Base-by-base conservation (phyloP, 2,329 filamentous ascomycete species). In the Penicillium concentricum region DNA sequence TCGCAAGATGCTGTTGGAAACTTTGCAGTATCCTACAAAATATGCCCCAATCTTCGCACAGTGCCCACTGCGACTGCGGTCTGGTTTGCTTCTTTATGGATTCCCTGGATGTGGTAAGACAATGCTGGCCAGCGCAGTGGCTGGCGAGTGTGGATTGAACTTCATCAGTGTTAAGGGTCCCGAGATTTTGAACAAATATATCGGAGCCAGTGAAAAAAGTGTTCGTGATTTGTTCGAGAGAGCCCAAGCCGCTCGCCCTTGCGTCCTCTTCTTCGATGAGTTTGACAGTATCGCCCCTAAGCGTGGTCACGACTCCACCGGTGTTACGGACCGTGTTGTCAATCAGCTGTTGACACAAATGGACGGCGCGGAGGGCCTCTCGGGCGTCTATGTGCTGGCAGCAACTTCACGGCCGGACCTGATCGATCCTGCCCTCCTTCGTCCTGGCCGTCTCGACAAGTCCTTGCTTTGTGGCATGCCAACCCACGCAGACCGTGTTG, bases 151-250 rank as follows among this genome's bases (percentile, higher is more conserved):
- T 69, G 93, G 93, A 0, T 86, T 99, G 59, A 99, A 99, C 75
- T 99, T 99, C 76, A 99, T 99, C 74, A 92, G 88, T 39, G 94
- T 99, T 69, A 99, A 99, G 77, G 94, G 94, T 0, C 94, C 94
- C 0, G 95, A 99, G 74, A 97, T 99, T 57, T 78, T 99, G 53
- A 99, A 99, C 81, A 99, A 99, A 77, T 99, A 99, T 74, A 99
- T 99, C 57, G 94, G 94, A 69, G 94, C 94, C 0, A 96, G 90
- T 28, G 94, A 99, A 70, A 99, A 99, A 81, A 92, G 87, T 59
- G 92, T 99, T 7, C 87, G 95, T 41, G 94, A 99, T 72, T 81
- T 99, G 1, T 99, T 99, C 69, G 93, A 96, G 71, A 86, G 94
- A 41, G 94, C 94, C 0, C 87, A 77, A 51, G 93, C 94, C 3